Conservation (phyloP, 176 grass and related monocot species). For the Oryza punctata region DNA sequence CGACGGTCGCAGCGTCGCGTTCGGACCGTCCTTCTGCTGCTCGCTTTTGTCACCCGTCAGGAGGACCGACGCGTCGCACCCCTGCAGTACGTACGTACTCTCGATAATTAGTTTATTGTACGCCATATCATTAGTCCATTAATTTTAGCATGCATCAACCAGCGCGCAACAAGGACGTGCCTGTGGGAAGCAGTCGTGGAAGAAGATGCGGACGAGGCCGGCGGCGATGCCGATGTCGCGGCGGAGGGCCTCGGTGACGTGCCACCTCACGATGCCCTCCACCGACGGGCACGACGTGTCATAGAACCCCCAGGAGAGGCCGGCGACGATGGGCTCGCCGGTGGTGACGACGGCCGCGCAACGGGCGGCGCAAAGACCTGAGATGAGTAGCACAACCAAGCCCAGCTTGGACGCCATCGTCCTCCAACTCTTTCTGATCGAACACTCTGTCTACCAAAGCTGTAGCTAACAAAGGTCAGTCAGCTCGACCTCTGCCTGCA, state of each 20-base stretch:
- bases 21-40: constrained; percentile 30
- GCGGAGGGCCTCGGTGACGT: constrained; percentile 19
- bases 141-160: no score
- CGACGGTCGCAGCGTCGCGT: constrained; percentile 41
- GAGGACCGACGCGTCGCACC: constrained; percentile 58
- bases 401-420: background rate
- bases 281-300: constrained; percentile 31
- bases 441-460: no score
- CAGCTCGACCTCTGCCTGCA: background rate
- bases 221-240: constrained; percentile 48
- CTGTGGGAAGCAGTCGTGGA: constrained; percentile 72
- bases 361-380: background rate
- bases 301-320: constrained; percentile 48
- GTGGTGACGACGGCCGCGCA: background rate
- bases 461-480: background rate
- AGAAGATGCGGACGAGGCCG: constrained; percentile 53
- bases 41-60: constrained; percentile 34
- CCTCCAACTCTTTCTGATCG: background rate
- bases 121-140: no score
- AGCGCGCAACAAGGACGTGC: no score
- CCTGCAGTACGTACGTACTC: no score
- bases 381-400: background rate
- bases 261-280: constrained; percentile 35
- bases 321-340: constrained; percentile 17
- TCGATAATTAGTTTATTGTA: no score